Evolutionary conservation across 805 yeast genomes (phyloP).

Genomic region (Lachancea waltii): DNA sequence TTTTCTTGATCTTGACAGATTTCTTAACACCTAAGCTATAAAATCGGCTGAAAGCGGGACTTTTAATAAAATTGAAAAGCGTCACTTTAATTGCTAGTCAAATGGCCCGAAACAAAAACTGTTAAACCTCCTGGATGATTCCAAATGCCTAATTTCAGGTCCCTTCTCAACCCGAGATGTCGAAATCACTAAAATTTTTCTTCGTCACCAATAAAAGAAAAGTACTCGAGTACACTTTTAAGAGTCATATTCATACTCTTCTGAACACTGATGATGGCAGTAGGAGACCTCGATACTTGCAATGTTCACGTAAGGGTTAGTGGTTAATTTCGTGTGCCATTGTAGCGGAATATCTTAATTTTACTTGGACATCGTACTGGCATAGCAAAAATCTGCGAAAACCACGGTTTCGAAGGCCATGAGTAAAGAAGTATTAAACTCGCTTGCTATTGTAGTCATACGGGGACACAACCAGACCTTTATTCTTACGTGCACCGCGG

Average conservation of each 20-base stretch:
- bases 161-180: not conserved
- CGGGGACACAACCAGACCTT: constrained; percentile 85
- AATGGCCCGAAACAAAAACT: constrained; percentile 1
- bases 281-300: no score
- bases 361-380: not conserved
- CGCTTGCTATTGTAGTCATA: constrained; percentile 48
- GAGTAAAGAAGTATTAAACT: constrained; percentile 7
- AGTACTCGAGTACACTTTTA: not conserved
- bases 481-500: constrained; percentile 87
- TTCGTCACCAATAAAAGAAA: not conserved
- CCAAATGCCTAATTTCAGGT: not conserved
- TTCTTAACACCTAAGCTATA: constrained; percentile 25
- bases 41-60: constrained; percentile 20
- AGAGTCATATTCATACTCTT: no score
- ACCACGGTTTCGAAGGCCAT: not conserved
- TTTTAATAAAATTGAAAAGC: constrained; percentile 12
- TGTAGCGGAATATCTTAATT: not conserved
- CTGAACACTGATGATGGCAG: no score
- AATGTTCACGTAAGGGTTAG: no score
- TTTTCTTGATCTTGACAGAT: constrained; percentile 23
- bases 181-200: not conserved
- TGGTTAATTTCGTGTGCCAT: not conserved
- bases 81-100: constrained; percentile 16
- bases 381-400: not conserved
- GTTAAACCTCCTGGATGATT: not conserved